Evolutionary conservation across 2,329 filamentous ascomycete species (phyloP).

Genomic region (Sclerotinia borealis): DNA sequence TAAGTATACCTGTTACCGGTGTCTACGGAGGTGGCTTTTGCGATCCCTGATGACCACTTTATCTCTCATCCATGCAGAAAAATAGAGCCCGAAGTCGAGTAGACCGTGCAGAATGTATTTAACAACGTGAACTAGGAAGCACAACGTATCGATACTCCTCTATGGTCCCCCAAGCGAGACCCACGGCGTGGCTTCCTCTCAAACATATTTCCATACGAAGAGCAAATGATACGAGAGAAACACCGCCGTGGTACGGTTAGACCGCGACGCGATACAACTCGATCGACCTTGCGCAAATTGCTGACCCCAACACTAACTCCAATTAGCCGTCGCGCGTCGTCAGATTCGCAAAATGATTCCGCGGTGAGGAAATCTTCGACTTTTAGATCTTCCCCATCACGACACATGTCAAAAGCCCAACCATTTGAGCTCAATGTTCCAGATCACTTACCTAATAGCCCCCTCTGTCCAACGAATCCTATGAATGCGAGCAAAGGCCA

Average conservation of each 20-base stretch:
- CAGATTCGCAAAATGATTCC: neutral
- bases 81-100: neutral
- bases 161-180: constrained; percentile 15
- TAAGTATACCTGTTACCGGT: constrained; percentile 16
- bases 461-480: constrained; percentile 38
- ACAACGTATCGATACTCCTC: constrained; percentile 31
- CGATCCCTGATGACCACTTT: neutral
- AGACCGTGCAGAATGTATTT: neutral
- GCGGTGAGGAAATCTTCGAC: neutral
- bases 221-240: neutral
- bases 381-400: neutral
- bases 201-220: constrained; percentile 2
- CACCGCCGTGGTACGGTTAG: neutral
- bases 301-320: neutral
- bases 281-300: neutral
- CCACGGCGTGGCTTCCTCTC: constrained; percentile 24
- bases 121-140: constrained; percentile 24
- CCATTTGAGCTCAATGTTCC: constrained; percentile 36
- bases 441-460: constrained; percentile 39
- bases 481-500: constrained; percentile 35
- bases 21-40: neutral
- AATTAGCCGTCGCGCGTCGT: neutral
- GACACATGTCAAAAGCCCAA: neutral
- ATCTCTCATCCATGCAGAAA: neutral
- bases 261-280: neutral